Evolutionary conservation across 176 grass and related monocot species (phyloP), one percentile per base, ranked within the genome.

Genomic region (Luzula sylvatica): DNA sequence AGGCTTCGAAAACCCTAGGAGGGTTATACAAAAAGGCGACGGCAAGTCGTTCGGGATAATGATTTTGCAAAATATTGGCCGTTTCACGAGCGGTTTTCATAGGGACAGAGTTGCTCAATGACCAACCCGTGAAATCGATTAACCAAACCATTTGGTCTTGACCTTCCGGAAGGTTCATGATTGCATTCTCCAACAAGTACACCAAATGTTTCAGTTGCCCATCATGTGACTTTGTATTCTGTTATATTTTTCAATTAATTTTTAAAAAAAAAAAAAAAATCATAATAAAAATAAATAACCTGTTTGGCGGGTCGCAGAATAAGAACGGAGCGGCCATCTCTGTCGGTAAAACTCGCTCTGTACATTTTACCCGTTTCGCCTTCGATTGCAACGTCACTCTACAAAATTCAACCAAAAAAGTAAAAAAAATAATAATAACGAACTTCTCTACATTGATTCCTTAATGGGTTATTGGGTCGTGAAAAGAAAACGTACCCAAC

Each of bases 41-140:
- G 35, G 58, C 67, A 24, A 96, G 71, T 39, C 90, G 85, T 71
- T 96, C 84, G 16, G 81, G 90, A 30, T 96, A 96, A 42, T 96
- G 85, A 63, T 73, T 89, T 73, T 96, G 81, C 57, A 89, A 62
- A 42, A 88, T 67, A 20, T 68, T 82, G 11, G 60, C 11, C 11
- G 40, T 53, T 53, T 96, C 84, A 65, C 81, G 55, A 39, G 84
- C 67, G 23, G 81, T 89, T 61, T 76, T 96, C 29, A 96, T 77
- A 12, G 84, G 81, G 26, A 61, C 69, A 0, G 74, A 41, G 29
- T 88, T 85, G 20, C 56, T 73, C 21, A 86, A 53, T 52, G 90
- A 89, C 84, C 90, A 89, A 70, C 90, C 81, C 8, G 71, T 86
- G 57, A 96, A 96, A 58, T 96, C 84, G 72, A 96, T 76, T 58